These are phyloP conservation scores for Leonotis leonurus DNA, from an alignment of 257 asterid species.

Conservation along the genomic window DNA sequence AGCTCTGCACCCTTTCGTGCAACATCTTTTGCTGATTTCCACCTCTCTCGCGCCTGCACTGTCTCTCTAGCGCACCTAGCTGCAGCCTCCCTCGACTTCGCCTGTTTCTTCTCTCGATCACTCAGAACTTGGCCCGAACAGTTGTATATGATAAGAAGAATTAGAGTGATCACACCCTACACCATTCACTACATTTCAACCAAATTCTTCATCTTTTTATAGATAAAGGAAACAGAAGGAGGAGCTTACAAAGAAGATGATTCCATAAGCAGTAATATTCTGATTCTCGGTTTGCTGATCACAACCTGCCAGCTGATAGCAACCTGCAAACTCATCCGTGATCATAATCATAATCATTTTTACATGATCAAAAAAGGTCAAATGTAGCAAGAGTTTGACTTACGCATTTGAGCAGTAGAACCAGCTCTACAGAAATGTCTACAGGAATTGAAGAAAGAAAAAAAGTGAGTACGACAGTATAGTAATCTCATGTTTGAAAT, in stretches of 20 bases:
- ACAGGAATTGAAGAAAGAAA: conserved; percentile 24
- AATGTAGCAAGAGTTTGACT: too few species aligned
- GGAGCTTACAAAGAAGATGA: conserved; percentile 78
- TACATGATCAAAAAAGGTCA: background rate
- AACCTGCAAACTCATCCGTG: conserved; percentile 44
- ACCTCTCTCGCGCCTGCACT: conserved; percentile 75
- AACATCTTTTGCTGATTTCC: conserved; percentile 85
- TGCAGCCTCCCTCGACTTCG: conserved; percentile 93
- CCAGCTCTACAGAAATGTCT: conserved; percentile 95
- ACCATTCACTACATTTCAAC: too few species aligned
- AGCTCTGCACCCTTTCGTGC: conserved; percentile 72
- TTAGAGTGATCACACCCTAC: conserved; percentile 76
- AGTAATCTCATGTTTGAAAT: background rate
- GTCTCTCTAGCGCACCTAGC: conserved; percentile 88
- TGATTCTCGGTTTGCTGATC: conserved; percentile 56
- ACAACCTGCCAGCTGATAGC: conserved; percentile 79
- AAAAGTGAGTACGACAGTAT: background rate
- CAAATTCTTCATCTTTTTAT: too few species aligned
- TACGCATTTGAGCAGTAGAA: conserved; percentile 68
- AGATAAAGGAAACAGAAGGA: background rate
- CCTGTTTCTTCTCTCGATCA: conserved; percentile 65
- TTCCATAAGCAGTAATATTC: conserved; percentile 87
- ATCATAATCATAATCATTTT: background rate
- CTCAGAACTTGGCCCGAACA: conserved; percentile 90
- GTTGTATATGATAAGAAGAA: conserved; percentile 85